phyloP scores from a whole-genome alignment of 2,329 filamentous ascomycete genomes.

The Shiraia bambusicola region DNA sequence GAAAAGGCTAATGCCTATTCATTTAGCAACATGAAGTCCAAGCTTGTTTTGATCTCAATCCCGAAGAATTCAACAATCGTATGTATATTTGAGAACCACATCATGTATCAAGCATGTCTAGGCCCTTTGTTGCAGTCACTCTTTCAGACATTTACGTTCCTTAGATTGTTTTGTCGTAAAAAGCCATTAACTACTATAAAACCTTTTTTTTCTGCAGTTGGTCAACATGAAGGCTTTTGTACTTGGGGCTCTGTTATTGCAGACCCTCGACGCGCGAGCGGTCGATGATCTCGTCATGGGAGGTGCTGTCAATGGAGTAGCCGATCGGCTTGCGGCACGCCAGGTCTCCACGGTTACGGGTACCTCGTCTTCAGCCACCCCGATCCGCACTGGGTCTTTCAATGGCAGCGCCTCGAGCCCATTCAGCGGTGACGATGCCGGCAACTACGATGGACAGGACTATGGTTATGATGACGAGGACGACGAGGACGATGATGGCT shows the following conservation, averaged over 20 bases:
- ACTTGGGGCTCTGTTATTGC: constrained; percentile 17
- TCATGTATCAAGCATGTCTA: constrained; percentile 21
- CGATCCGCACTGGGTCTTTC: too few species aligned
- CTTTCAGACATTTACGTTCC: constrained; percentile 15
- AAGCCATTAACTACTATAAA: constrained; percentile 1
- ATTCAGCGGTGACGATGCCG: neutral
- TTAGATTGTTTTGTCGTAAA: constrained; percentile 13
- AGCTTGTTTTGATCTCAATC: constrained; percentile 21
- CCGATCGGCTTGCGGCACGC: too few species aligned
- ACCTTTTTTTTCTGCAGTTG: constrained; percentile 6
- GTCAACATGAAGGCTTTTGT: constrained; percentile 21
- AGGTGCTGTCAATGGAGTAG: too few species aligned
- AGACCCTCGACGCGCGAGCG: constrained; percentile 14
- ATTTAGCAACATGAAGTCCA: neutral
- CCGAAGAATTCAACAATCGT: constrained; percentile 19
- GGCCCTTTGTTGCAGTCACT: constrained; percentile 24
- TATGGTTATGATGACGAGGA: neutral
- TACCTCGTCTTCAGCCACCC: too few species aligned
- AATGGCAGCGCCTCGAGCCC: too few species aligned
- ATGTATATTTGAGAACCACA: constrained; percentile 20
- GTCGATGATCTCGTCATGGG: too few species aligned
- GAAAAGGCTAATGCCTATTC: neutral
- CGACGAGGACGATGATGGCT: neutral
- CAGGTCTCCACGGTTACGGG: too few species aligned
- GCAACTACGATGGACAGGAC: constrained; percentile 6